phyloP scores from a whole-genome alignment of 371 early-diverging fungal species.

The Rhizopus delemar region DNA sequence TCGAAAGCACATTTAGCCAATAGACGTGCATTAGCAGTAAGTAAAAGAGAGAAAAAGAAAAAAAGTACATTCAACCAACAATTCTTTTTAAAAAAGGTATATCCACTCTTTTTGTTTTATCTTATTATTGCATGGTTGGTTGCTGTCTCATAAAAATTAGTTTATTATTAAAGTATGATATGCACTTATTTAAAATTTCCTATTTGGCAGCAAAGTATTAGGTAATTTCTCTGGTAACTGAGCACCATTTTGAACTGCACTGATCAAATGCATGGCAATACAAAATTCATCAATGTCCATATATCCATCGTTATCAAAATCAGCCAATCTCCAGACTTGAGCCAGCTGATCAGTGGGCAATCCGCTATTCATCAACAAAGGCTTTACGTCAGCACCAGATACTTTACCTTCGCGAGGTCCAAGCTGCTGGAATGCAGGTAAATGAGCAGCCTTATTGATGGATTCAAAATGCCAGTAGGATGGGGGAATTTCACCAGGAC shows the following conservation, averaged over 20 bases:
- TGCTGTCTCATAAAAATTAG: constrained; percentile 57
- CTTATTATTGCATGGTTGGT: constrained; percentile 92
- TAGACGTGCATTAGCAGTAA: constrained; percentile 80
- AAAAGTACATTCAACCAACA: not conserved
- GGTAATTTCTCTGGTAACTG: constrained; percentile 58
- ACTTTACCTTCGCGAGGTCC: constrained; percentile 66
- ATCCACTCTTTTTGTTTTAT: constrained; percentile 92
- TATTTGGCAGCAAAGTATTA: constrained; percentile 47
- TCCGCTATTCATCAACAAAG: constrained; percentile 63
- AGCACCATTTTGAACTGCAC: constrained; percentile 55
- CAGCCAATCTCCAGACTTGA: constrained; percentile 70
- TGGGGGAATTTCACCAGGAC: constrained; percentile 49
- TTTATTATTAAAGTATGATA: not conserved
- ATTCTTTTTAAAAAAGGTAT: constrained; percentile 38
- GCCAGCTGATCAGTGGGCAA: constrained; percentile 60
- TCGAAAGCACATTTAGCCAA: constrained; percentile 74
- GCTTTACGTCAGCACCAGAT: constrained; percentile 58
- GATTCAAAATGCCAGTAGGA: constrained; percentile 62
- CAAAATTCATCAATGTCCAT: constrained; percentile 71
- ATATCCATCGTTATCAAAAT: constrained; percentile 72
- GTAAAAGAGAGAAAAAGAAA: constrained; percentile 1
- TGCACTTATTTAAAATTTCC: constrained; percentile 33
- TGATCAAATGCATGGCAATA: constrained; percentile 67
- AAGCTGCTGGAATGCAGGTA: constrained; percentile 49
- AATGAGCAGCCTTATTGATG: constrained; percentile 50